Evolutionary conservation across 352 stramenopile species (phyloP).

Genomic region (Elongisporangium prolatum): DNA sequence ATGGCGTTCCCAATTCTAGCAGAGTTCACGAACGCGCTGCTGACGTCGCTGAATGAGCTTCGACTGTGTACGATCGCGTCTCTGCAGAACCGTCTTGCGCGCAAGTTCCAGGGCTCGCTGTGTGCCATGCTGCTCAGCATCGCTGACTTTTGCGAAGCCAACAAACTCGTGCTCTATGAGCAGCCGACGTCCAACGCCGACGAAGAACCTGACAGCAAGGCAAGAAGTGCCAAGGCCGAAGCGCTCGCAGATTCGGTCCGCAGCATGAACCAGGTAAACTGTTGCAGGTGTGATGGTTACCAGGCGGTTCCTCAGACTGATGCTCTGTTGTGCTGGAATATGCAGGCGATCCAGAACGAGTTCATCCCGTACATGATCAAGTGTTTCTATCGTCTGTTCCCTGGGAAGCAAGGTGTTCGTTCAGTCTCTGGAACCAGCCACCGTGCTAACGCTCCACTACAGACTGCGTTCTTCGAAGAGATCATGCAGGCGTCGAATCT

Average conservation of each 20-base stretch:
- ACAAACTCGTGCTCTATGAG: conserved; percentile 27
- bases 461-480: conserved; percentile 24
- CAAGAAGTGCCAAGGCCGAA: conserved; percentile 16
- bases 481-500: conserved; percentile 29
- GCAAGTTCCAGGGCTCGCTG: conserved; percentile 54
- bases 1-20: conserved; percentile 86
- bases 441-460: conserved; percentile 9
- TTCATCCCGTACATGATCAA: conserved; percentile 65
- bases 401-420: conserved; percentile 1
- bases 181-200: background rate
- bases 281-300: background rate
- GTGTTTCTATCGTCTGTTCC: conserved; percentile 72
- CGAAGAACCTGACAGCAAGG: conserved; percentile 4
- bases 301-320: background rate
- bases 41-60: conserved; percentile 83
- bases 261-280: conserved; percentile 49
- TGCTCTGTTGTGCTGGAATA: background rate
- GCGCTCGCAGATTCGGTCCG: conserved; percentile 35
- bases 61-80: conserved; percentile 67
- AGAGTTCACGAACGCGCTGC: conserved; percentile 78
- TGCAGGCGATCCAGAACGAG: conserved; percentile 45
- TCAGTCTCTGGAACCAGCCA: conserved; percentile 10
- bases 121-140: conserved; percentile 43
- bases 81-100: conserved; percentile 46
- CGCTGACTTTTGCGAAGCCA: conserved; percentile 48